Evolutionary conservation across 768 basidiomycete species (phyloP).

Genomic region (Phaeotremella fagi): DNA sequence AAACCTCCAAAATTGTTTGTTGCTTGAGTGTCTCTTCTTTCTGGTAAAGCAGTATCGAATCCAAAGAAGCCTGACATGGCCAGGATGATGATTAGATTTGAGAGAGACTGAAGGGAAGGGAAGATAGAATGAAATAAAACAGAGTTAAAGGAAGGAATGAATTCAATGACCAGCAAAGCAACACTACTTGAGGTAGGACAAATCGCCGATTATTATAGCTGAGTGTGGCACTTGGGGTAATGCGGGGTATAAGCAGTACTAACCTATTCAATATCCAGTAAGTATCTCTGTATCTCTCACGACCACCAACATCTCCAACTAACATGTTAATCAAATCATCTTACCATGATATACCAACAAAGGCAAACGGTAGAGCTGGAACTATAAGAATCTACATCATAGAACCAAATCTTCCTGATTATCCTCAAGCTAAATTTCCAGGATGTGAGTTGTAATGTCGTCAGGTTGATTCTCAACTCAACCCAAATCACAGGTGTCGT

Average conservation of each 20-base stretch:
- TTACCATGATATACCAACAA: conserved; percentile 69
- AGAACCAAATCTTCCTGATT: conserved; percentile 69
- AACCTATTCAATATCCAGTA: too few relatives aligned
- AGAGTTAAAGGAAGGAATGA: too few relatives aligned
- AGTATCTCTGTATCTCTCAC: too few relatives aligned
- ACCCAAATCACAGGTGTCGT: conserved; percentile 50
- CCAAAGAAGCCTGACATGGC: conserved; percentile 48
- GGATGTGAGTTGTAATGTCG: conserved; percentile 52
- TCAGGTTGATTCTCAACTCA: background rate
- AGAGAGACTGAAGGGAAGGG: background rate
- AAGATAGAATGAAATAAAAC: background rate
- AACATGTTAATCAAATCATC: conserved; percentile 77
- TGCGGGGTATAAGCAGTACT: too few relatives aligned
- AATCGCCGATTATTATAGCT: background rate
- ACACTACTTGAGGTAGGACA: background rate
- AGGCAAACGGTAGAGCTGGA: conserved; percentile 57
- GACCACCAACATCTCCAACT: too few relatives aligned
- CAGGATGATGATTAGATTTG: background rate
- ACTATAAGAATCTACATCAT: conserved; percentile 79
- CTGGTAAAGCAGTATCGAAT: conserved; percentile 45
- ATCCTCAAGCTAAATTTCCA: conserved; percentile 87
- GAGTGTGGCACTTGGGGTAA: background rate
- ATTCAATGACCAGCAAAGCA: background rate
- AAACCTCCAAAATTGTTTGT: conserved; percentile 11
- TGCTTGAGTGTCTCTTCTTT: conserved; percentile 8